Evolutionary conservation across 2,329 filamentous ascomycete species (phyloP), one percentile per base, ranked within the genome.

Genomic region (Colletotrichum noveboracense): DNA sequence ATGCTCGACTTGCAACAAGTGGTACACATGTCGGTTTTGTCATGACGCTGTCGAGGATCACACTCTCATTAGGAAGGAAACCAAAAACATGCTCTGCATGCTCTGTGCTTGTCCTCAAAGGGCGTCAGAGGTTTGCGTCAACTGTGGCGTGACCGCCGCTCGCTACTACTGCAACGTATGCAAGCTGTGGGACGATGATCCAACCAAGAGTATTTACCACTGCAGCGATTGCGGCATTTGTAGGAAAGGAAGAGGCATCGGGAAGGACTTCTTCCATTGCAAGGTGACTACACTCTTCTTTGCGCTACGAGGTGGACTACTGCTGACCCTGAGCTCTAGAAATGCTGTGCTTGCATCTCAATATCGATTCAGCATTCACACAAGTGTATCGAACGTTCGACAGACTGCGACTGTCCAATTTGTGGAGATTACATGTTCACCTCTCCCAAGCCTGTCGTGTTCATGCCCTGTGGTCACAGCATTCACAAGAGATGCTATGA

Each of bases 251-350:
- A 92, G 95, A 83, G 97, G 97, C 2, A 87, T 99, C 34, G 96
- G 97, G 6, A 98, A 98, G 82, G 97, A 99, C 83, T 99, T 98
- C 83, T 96, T 97, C 81, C 97, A 99, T 85, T 99, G 97, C 94
- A 97, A 98, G 91, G 95, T 96, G 87, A 83, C 86, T 79, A 30
- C 66, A n/a, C 24, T 74, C 77, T 52, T 78, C 14, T 52, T 18
- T 28, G 30, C 18, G 8, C 16, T 62, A 52, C 60, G 32, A 10
- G 24, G 14, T n/a, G 5, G 26, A 30, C 13, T 12, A 21, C 36
- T 65, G 48, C 64, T 65, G 66, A 68, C 48, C 73, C 18, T n/a
- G 38, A 26, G 24, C 18, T 30, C 14, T 78, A 96, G 93, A 96
- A 93, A 80, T 99, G 97, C 85, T 95, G 95, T 80, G 96, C 97